These are phyloP conservation scores for Dryas octopetala DNA, from an alignment of 306 rosid genomes.

Conservation along the genomic window DNA sequence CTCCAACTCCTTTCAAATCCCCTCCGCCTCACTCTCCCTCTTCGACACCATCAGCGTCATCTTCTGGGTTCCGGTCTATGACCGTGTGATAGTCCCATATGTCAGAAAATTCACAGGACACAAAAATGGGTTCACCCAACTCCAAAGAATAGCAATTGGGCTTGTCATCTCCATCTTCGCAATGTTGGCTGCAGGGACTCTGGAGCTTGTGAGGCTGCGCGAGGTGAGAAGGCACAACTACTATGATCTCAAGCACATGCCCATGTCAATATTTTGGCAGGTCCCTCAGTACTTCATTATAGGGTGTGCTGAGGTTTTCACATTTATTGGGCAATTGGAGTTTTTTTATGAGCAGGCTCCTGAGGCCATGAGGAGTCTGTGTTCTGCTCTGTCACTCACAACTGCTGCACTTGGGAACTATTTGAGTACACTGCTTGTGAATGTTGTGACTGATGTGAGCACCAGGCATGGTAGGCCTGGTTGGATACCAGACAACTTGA, in stretches of 20 bases:
- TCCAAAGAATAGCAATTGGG: slow-evolving; percentile 30
- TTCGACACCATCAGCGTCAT: slow-evolving; percentile 24
- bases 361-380: slow-evolving; percentile 34
- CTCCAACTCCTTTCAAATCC: slow-evolving; percentile 15
- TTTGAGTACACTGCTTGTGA: slow-evolving; percentile 19
- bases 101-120: slow-evolving; percentile 9
- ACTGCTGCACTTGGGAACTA: slow-evolving; percentile 15
- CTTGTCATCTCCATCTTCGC: slow-evolving; percentile 14
- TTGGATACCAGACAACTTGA: slow-evolving; percentile 24
- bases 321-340: slow-evolving; percentile 26
- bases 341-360: slow-evolving; percentile 33
- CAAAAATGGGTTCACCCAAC: slow-evolving; percentile 23
- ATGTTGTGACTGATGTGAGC: slow-evolving; percentile 12
- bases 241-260: slow-evolving; percentile 19
- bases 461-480: slow-evolving; percentile 15
- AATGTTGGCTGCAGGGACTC: slow-evolving; percentile 9
- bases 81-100: slow-evolving; percentile 6
- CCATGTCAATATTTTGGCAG: slow-evolving; percentile 36
- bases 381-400: slow-evolving; percentile 25
- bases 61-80: slow-evolving; percentile 18
- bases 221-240: slow-evolving; percentile 12
- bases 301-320: slow-evolving; percentile 21
- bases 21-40: slow-evolving; percentile 22
- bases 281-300: slow-evolving; percentile 29
- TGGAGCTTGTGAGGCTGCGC: slow-evolving; percentile 15